Conservation (phyloP, 345 rosid species). For the Lumnitzera racemosa region DNA sequence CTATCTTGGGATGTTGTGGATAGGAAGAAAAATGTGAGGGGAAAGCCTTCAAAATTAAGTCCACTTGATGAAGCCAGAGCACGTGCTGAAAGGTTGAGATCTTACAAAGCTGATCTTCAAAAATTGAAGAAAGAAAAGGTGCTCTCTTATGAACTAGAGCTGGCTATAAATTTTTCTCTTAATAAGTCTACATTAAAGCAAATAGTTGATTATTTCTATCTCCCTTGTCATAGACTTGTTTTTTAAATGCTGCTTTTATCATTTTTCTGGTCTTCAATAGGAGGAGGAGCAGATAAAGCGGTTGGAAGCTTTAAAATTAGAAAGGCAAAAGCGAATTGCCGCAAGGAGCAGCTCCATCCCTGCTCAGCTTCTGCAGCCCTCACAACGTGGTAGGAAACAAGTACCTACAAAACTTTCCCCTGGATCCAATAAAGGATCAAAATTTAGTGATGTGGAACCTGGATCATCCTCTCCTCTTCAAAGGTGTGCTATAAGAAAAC, state of each 20-base stretch:
- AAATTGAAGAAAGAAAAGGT: slow-evolving; percentile 96
- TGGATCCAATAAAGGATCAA: slow-evolving; percentile 55
- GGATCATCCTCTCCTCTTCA: slow-evolving; percentile 68
- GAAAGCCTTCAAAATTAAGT: slow-evolving; percentile 70
- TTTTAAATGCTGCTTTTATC: not conserved
- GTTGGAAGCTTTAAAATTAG: slow-evolving; percentile 65
- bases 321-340: slow-evolving; percentile 88
- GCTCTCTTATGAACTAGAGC: slow-evolving; percentile 8
- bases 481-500: slow-evolving; percentile 39
- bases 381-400: slow-evolving; percentile 45
- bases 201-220: no score
- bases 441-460: slow-evolving; percentile 75
- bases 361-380: slow-evolving; percentile 32
- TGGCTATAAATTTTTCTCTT: not conserved
- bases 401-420: slow-evolving; percentile 57
- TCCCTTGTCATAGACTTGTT: not conserved
- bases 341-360: slow-evolving; percentile 49
- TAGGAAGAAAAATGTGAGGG: slow-evolving; percentile 60
- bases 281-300: slow-evolving; percentile 76
- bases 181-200: not conserved
- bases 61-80: slow-evolving; percentile 90
- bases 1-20: slow-evolving; percentile 37
- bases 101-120: slow-evolving; percentile 88
- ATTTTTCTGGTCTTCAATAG: slow-evolving; percentile 24
- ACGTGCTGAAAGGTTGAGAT: slow-evolving; percentile 90